Evolutionary conservation across 192 early-diverging fungal species (phyloP), one percentile per base, ranked within the genome.

Genomic region (Mortierella alpina): DNA sequence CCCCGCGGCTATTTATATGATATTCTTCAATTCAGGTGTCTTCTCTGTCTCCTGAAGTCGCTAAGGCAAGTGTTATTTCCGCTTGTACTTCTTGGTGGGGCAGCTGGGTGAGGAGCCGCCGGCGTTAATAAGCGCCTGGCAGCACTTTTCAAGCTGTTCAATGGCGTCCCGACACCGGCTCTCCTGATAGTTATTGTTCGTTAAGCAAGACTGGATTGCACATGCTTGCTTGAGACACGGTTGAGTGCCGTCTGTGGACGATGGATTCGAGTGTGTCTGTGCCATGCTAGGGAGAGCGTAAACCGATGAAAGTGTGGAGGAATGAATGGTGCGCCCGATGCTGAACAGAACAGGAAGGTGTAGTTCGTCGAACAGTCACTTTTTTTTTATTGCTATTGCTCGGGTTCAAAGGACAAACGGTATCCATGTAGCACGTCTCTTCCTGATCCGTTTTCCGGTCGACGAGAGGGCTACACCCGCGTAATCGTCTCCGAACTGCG

Each of bases 401-500:
- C n/a, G n/a, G 17, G 41, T 31, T 59, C 57, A 59, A 59, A 41
- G 41, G 31, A 59, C 57, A n/a, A 59, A 59, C 39, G 57, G 57
- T 41, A 59, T 39, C 39, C 31, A 40, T 10, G 40, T 41, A 0
- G 57, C 22, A 7, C 57, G 57, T 17, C 31, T 59, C 39, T 39
- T 23, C 39, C n/a, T 9, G 8, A 17, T 20, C 17, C 7, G 13
- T n/a, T 55, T 0, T 11, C 54, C 54, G 2, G 54, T 55, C 13
- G 54, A n/a, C 20, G 54, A 20, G 13, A 20, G 2, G 54, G 8
- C 20, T 8, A 20, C n/a, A 22, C 51, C 64, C 1, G 63, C 68
- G 50, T 86, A 92, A 50, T 84, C 59, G 31, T 82, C 74, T 0
- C 86, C 86, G 83, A 96, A 95, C 23, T 80, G 87, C 12, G 52